Percentiles rank a stretch among this genome's conserved stretches.
phyloP scores from a whole-genome alignment of 148 eudicot genomes.

The Rhododendron mucronatum region DNA sequence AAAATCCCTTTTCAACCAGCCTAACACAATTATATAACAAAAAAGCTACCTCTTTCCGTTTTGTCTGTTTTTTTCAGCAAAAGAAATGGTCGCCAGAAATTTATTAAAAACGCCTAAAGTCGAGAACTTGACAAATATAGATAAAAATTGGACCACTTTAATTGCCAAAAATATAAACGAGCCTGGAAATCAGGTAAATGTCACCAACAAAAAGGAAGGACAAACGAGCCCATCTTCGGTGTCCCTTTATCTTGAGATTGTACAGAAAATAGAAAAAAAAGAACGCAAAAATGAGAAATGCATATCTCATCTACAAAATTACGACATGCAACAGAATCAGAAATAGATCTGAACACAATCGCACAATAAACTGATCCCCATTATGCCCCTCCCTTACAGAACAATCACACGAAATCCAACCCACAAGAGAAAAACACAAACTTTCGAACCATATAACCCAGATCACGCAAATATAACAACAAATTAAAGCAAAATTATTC shows the following conservation, averaged over 20 bases:
- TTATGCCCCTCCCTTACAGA: neutral
- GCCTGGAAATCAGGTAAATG: neutral
- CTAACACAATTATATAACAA: neutral
- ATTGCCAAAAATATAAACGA: neutral
- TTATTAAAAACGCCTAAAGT: neutral
- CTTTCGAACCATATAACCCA: neutral
- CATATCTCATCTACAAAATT: neutral
- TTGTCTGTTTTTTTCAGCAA: neutral
- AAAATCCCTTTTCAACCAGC: neutral
- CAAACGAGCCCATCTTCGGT: neutral
- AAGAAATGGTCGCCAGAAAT: neutral
- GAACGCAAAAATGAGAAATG: neutral
- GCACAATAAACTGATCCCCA: neutral
- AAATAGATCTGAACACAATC: conserved; percentile 10
- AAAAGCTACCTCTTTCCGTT: neutral
- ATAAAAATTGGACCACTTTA: neutral
- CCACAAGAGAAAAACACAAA: neutral
- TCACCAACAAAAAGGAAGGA: neutral
- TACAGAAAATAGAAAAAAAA: neutral
- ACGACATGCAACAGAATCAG: neutral
- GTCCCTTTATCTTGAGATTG: neutral
- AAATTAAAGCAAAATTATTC: neutral
- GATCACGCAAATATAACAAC: neutral
- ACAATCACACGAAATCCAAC: neutral
- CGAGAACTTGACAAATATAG: neutral